Percentiles rank a stretch among this genome's conserved stretches.
Conservation (phyloP, 345 rosid genomes). For the Salix exigua region DNA sequence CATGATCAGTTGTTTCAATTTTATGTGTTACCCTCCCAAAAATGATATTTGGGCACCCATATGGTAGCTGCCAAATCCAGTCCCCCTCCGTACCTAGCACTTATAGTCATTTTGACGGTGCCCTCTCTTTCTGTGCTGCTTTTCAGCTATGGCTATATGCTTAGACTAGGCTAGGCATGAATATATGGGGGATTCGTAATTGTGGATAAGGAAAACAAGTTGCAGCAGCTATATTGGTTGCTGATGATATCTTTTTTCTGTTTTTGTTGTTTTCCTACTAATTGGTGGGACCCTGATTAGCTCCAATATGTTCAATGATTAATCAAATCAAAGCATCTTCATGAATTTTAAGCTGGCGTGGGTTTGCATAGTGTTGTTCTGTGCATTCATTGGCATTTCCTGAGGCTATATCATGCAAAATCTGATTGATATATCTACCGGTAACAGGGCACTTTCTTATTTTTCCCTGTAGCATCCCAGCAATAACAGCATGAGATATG, state of each 20-base stretch:
- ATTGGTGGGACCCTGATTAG: constrained; percentile 2
- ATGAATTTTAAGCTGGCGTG: constrained; percentile 4
- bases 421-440: background rate
- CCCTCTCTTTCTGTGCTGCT: constrained; percentile 18
- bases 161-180: constrained; percentile 19
- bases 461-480: background rate
- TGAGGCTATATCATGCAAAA: background rate
- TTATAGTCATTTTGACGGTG: constrained; percentile 21
- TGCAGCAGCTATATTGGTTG: constrained; percentile 7
- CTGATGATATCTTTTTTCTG: background rate
- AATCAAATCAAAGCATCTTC: constrained; percentile 28
- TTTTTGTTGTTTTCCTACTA: background rate
- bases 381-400: background rate
- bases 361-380: background rate
- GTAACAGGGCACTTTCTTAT: background rate
- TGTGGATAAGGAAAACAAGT: constrained; percentile 16
- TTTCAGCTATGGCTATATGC: constrained; percentile 9
- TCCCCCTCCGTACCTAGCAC: constrained; percentile 39
- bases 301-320: constrained; percentile 19
- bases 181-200: background rate
- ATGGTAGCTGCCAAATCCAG: constrained; percentile 32
- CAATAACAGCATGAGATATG: background rate
- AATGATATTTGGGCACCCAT: constrained; percentile 14
- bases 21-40: constrained; percentile 5
- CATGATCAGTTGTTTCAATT: constrained; percentile 8